Evolutionary conservation across 31 red algal species (phyloP).

Genomic region (Asparagopsis taxiformis): DNA sequence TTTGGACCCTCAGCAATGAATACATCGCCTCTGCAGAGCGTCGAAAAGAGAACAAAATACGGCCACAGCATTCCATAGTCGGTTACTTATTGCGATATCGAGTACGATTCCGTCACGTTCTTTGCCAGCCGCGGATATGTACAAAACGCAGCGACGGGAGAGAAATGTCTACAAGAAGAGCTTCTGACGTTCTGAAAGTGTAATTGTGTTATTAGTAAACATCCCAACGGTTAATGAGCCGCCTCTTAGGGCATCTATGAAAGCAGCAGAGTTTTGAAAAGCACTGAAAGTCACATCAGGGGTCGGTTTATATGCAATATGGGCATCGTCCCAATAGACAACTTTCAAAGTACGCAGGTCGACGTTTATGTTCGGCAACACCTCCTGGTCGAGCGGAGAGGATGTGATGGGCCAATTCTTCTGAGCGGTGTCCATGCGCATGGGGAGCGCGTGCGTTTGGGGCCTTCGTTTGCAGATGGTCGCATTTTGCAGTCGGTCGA

Average conservation of each 20-base stretch:
- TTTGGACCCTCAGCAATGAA: constrained; percentile 33
- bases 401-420: constrained; percentile 3
- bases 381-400: constrained; percentile 50
- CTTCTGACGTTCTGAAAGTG: constrained; percentile 38
- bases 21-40: constrained; percentile 49
- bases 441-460: not conserved
- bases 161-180: constrained; percentile 41
- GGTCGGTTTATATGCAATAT: constrained; percentile 18
- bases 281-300: constrained; percentile 20
- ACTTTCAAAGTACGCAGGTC: constrained; percentile 69
- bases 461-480: not conserved
- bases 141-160: constrained; percentile 45
- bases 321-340: constrained; percentile 23
- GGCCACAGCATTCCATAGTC: constrained; percentile 45
- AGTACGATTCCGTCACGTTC: constrained; percentile 35
- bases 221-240: constrained; percentile 17
- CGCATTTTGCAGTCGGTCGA: not conserved
- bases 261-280: constrained; percentile 10
- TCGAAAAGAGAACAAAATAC: constrained; percentile 47
- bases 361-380: constrained; percentile 23
- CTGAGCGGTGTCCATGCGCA: not conserved
- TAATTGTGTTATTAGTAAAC: constrained; percentile 49
- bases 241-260: constrained; percentile 9
- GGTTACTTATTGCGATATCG: constrained; percentile 49
- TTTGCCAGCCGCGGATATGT: constrained; percentile 19